A percentile compares a stretch with the other conserved stretches of the same genome.
Evolutionary conservation across 371 early-diverging fungal species (phyloP).

Genomic region (Rhizopus stolonifer): DNA sequence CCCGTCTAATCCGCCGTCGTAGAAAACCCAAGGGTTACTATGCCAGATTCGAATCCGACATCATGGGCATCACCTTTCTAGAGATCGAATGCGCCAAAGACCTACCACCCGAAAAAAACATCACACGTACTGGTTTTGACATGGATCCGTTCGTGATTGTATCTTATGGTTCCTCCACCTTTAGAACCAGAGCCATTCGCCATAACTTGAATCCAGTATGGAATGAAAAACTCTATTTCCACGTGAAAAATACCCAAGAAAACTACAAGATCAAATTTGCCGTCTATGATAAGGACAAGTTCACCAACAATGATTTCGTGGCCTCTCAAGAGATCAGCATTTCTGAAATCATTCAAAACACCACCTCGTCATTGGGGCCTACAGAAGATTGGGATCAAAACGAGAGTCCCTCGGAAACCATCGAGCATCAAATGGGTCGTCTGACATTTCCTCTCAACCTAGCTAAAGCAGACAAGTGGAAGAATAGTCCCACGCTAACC

Average conservation of each 20-base stretch:
- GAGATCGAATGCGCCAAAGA: conserved; percentile 64
- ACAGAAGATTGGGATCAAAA: no score
- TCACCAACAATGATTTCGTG: conserved; percentile 71
- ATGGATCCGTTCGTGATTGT: conserved; percentile 87
- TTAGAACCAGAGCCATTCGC: conserved; percentile 64
- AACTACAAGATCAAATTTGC: conserved; percentile 67
- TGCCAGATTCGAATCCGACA: conserved; percentile 23
- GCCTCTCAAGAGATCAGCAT: conserved; percentile 57
- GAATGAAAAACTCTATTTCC: conserved; percentile 70
- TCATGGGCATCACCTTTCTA: conserved; percentile 62
- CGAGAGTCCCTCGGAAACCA: conserved; percentile 23
- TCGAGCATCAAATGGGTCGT: conserved; percentile 49
- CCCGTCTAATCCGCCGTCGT: conserved; percentile 9
- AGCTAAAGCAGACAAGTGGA: conserved; percentile 36
- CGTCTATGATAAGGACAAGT: conserved; percentile 79
- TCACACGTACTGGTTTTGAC: conserved; percentile 67
- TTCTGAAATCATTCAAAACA: conserved; percentile 31
- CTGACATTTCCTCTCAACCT: conserved; percentile 42
- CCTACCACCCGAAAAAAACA: conserved; percentile 60
- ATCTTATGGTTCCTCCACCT: conserved; percentile 70
- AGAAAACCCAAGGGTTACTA: not conserved
- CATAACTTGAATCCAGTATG: conserved; percentile 69
- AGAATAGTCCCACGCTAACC: conserved; percentile 44
- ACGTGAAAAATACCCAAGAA: conserved; percentile 56
- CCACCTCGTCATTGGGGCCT: not conserved